Evolutionary conservation across 2,329 filamentous ascomycete species (phyloP).

Genomic region (Erysiphe neolycopersici): DNA sequence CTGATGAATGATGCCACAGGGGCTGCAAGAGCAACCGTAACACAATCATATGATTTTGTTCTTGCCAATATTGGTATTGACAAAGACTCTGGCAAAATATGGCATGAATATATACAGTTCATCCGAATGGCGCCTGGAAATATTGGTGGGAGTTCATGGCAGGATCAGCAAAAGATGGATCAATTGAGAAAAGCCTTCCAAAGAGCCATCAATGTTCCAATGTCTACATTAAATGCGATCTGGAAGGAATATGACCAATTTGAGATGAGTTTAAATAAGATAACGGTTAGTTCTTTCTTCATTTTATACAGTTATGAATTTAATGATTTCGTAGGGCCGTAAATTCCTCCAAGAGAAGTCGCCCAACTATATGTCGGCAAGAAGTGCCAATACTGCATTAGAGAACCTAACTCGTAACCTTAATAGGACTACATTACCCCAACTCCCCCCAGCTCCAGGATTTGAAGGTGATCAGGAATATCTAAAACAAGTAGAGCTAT

Average conservation of each 20-base stretch:
- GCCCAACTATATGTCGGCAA: constrained; percentile 83
- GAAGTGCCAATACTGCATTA: constrained; percentile 70
- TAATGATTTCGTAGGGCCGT: constrained; percentile 34
- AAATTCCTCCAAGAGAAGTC: constrained; percentile 89
- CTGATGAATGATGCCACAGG: constrained; percentile 55
- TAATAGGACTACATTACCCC: constrained; percentile 50
- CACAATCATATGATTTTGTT: constrained; percentile 76
- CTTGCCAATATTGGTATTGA: constrained; percentile 76
- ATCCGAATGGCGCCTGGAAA: constrained; percentile 68
- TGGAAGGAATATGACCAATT: constrained; percentile 98
- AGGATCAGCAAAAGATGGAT: constrained; percentile 97
- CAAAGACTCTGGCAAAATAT: constrained; percentile 67
- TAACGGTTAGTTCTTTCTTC: constrained; percentile 33
- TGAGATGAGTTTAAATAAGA: constrained; percentile 79
- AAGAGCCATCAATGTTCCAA: constrained; percentile 66
- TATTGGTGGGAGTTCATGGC: constrained; percentile 69
- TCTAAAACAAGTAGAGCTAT: constrained; percentile 56
- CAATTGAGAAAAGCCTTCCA: constrained; percentile 78
- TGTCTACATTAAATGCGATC: constrained; percentile 51
- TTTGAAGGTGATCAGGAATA: constrained; percentile 76
- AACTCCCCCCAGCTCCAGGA: constrained; percentile 55
- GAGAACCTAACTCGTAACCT: constrained; percentile 64
- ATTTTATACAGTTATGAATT: background rate
- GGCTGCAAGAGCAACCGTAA: constrained; percentile 51
- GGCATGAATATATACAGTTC: constrained; percentile 89